Conservation (phyloP, 176 grass and related monocot genomes). For the Bromus sterilis region DNA sequence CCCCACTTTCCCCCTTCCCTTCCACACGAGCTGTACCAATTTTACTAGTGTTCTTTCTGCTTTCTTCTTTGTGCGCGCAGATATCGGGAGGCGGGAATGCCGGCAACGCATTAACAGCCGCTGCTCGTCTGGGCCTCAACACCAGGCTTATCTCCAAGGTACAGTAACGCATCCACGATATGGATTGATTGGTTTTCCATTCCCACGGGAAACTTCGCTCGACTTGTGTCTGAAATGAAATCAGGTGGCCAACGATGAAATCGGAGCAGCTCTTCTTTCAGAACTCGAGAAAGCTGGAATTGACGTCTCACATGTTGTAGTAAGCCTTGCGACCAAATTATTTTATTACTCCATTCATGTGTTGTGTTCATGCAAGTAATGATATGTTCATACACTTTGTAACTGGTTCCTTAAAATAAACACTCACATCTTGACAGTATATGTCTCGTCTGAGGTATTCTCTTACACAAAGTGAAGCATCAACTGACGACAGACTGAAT, state of each 20-base stretch:
- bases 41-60: not conserved
- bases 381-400: not conserved
- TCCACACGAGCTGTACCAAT: no score
- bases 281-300: slow-evolving; percentile 31
- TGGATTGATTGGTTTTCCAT: no score
- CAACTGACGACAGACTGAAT: not conserved
- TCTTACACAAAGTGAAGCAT: not conserved
- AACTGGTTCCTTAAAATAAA: not conserved
- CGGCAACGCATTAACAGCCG: slow-evolving; percentile 40
- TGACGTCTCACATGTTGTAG: slow-evolving; percentile 43
- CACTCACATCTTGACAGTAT: not conserved
- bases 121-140: slow-evolving; percentile 35
- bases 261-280: slow-evolving; percentile 20
- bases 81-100: slow-evolving; percentile 43
- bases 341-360: no score
- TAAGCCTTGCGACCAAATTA: slow-evolving; percentile 3
- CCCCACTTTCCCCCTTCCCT: not conserved
- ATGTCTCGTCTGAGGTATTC: not conserved
- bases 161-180: no score
- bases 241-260: slow-evolving; percentile 43
- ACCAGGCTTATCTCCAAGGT: slow-evolving; percentile 49
- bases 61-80: slow-evolving; percentile 1
- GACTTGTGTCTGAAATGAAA: not conserved
- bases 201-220: not conserved
- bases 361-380: no score